phyloP scores from a whole-genome alignment of 805 yeast genomes.

The Metschnikowia amazonensis region DNA sequence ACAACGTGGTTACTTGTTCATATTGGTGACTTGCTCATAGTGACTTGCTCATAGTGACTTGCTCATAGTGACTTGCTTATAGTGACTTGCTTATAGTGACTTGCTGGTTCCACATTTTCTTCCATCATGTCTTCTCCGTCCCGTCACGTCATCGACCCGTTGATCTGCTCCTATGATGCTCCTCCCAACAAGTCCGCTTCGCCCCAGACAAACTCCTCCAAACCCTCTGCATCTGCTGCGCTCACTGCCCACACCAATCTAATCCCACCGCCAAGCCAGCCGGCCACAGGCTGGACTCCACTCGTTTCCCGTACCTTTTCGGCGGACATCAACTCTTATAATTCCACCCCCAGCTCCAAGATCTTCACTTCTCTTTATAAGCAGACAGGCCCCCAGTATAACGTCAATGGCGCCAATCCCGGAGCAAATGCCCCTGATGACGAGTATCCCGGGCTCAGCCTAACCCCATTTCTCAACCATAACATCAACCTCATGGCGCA shows the following conservation, averaged over 20 bases:
- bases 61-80: no score
- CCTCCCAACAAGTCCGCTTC: slow-evolving; percentile 7
- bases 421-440: slow-evolving; percentile 5
- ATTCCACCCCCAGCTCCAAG: slow-evolving; percentile 36
- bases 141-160: slow-evolving; percentile 30
- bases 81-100: no score
- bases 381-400: slow-evolving; percentile 6
- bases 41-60: no score
- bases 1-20: no score
- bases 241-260: not conserved
- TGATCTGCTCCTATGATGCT: slow-evolving; percentile 23
- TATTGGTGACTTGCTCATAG: no score
- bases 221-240: not conserved
- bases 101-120: not conserved
- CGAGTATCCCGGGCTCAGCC: slow-evolving; percentile 34
- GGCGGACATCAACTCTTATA: slow-evolving; percentile 32
- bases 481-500: slow-evolving; percentile 24
- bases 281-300: slow-evolving; percentile 42
- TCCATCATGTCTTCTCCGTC: slow-evolving; percentile 33
- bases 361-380: slow-evolving; percentile 17
- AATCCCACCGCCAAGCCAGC: not conserved
- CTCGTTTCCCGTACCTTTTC: slow-evolving; percentile 35
- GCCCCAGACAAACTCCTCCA: not conserved
- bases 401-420: not conserved
- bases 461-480: slow-evolving; percentile 42